Base-by-base conservation (phyloP, 1,284 basidiomycete genomes). In the Ganoderma resinaceum region DNA sequence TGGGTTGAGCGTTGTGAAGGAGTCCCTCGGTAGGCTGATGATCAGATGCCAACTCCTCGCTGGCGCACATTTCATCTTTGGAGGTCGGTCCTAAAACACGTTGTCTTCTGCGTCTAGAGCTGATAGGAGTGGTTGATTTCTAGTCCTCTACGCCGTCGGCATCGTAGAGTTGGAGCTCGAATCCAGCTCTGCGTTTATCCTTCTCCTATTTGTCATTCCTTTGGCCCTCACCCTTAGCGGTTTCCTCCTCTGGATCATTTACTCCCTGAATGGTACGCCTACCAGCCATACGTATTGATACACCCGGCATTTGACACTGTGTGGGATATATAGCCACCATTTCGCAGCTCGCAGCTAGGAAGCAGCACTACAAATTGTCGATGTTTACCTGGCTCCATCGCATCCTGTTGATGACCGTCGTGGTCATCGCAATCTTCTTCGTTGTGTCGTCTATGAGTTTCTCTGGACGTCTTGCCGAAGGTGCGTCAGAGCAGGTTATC, bases 191-290 rank as follows among this genome's bases (percentile, higher is more conserved):
- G 90, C 93, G 0, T 81, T 95, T 61, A 78, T 95, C 55, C 86
- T 97, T 43, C 83, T 97, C 61, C 75, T 95, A 70, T 94, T 97
- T 78, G 94, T 99, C 73, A 92, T 99, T 75, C 97, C 97, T 2
- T 85, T 99, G 53, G 93, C 97, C 0, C 92, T 99, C 79, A 97
- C 97, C 0, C 85, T 99, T 42, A 98, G 96, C 61, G 91, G 91
- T 1, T 99, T 99, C 85, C 86, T 99, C 55, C 87, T 97, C 76
- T 99, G 97, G 97, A 99, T 96, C 68, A 90, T 96, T 81, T 91
- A 95, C 78, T 88, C 92, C n/a, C 83, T 96, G 65, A 95, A 95
- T 75, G 90, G 94, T 94, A 73, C 40, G 84, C 79, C 31, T 7
- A 8, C 49, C 49, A 12, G 0, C 18, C 2, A 3, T 38, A 20